Base-by-base conservation (phyloP, 768 basidiomycete genomes). In the Naganishia vaughanmartiniae region DNA sequence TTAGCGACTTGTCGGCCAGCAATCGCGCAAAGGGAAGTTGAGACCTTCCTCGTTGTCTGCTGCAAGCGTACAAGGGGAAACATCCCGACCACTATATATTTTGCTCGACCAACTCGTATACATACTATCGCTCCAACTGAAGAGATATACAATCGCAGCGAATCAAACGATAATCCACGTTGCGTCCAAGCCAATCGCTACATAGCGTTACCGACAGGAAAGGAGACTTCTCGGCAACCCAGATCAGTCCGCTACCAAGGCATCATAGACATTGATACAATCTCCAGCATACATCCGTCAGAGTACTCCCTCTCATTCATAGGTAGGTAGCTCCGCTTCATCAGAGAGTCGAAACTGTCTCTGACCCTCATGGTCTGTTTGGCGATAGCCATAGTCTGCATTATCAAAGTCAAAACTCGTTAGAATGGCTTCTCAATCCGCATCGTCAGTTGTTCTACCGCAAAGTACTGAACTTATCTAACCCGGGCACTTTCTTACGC, bases 11-110 rank as follows among this genome's bases (percentile, higher is more conserved):
- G 15, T 15, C 42, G 12, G 12, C 42, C 48, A n/a, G 48, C 48
- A 51, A 46, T 46, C 48, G 48, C 48, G 48, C 14, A 51, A 51
- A 51, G 48, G 48, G 48, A 51, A 51, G 46, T 46, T 46, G 46
- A 46, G 46, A 21, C 46, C 48, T n/a, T 51, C 21, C 48, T 51
- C 24, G 48, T 51, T 51, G 48, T 51, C n/a, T 24, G 3, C 24
- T 26, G 48, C 48, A 51, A 51, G n/a, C 24, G 19, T 51, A 51
- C 48, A 51, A 51, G 5, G 48, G 48, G 48, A n/a, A 6, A 51
- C 24, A 12, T 15, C 17, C 15, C 15, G 45, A 46, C 17, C 14
- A 9, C 45, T 3, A 21, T 4, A 17, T 17, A 5, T 14, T 21
- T 12, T 7, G 7, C 7, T 51, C 4, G 48, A 46, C 21, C 48